Evolutionary conservation across 257 asterid species (phyloP).

Genomic region (Verbena officinalis): DNA sequence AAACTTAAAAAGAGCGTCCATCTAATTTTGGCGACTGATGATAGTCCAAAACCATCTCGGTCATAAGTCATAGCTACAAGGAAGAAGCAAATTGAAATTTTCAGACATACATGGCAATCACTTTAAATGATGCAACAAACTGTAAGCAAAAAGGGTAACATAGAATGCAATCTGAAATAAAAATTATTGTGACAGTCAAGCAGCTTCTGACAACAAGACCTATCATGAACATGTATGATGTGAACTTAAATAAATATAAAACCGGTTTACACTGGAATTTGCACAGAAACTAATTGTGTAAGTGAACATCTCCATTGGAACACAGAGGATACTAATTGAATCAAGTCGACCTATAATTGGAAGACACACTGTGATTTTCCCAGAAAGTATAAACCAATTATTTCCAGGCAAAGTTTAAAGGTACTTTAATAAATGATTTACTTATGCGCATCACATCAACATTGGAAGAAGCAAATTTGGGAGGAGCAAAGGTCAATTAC

Average conservation of each 20-base stretch:
- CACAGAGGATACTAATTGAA: neutral
- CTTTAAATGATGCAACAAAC: neutral
- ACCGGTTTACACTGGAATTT: slow-evolving; percentile 12
- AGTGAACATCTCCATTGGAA: slow-evolving; percentile 9
- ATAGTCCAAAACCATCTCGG: slow-evolving; percentile 17
- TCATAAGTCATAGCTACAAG: neutral
- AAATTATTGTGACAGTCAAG: slow-evolving; percentile 8
- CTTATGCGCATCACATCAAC: too few species aligned
- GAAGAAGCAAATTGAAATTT: slow-evolving; percentile 11
- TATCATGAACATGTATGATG: neutral
- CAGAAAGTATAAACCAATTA: slow-evolving; percentile 15
- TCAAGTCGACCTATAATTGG: neutral
- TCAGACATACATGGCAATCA: neutral
- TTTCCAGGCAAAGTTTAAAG: slow-evolving; percentile 2
- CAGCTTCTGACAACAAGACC: slow-evolving; percentile 14
- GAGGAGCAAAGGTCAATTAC: slow-evolving; percentile 31
- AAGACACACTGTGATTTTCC: neutral
- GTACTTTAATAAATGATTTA: slow-evolving; percentile 6
- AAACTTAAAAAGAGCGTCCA: slow-evolving; percentile 21
- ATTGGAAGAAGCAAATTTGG: slow-evolving; percentile 18
- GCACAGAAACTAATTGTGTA: slow-evolving; percentile 1
- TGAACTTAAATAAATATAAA: neutral
- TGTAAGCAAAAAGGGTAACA: neutral
- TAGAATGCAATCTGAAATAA: slow-evolving; percentile 4
- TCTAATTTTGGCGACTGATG: slow-evolving; percentile 3